Evolutionary conservation across 2,329 filamentous ascomycete genomes (phyloP), one percentile per base, ranked within the genome.

Genomic region (Scytalidium sp.): DNA sequence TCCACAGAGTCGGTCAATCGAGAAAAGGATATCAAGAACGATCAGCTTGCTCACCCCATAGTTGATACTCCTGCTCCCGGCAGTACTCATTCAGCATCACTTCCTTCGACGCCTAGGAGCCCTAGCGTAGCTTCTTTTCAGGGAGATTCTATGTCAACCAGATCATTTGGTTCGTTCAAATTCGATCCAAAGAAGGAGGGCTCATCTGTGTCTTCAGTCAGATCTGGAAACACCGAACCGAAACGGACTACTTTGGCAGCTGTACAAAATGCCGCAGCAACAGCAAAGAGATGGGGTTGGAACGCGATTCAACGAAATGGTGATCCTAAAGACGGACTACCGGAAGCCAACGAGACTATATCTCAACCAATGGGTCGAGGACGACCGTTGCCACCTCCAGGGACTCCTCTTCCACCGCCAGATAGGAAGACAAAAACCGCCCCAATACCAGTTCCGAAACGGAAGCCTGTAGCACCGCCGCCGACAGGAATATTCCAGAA

Each of bases 341-440:
- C 50, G n/a, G 60, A 61, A 19, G 22, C 50, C 13, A 17, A 41
- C 20, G 58, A 59, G 66, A 82, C 69, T 56, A 79, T 51, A 70
- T 66, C 56, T 40, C 81, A 89, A 59, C 90, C 90, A 2, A 90
- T 95, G 73, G 91, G 91, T 1, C 80, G 90, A 36, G 90, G 90
- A 0, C 85, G 87, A 58, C 90, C 90, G 1, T 73, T 96, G 17
- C 90, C 90, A 43, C 90, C 90, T 8, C 88, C 87, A 2, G 91
- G 90, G 2, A 84, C 80, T 41, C 90, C 91, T 3, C 75, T 96
- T 1, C 90, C 91, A 2, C 81, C 75, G 40, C 86, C 85, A 1
- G 81, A 84, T 29, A 80, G 75, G 47, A 79, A 74, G 50, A 77
- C 80, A 6, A 82, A 80, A 61, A 78, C 79, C 41, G 79, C 76